Evolutionary conservation across 2,329 filamentous ascomycete genomes (phyloP).

Genomic region (Claviceps sorghi): DNA sequence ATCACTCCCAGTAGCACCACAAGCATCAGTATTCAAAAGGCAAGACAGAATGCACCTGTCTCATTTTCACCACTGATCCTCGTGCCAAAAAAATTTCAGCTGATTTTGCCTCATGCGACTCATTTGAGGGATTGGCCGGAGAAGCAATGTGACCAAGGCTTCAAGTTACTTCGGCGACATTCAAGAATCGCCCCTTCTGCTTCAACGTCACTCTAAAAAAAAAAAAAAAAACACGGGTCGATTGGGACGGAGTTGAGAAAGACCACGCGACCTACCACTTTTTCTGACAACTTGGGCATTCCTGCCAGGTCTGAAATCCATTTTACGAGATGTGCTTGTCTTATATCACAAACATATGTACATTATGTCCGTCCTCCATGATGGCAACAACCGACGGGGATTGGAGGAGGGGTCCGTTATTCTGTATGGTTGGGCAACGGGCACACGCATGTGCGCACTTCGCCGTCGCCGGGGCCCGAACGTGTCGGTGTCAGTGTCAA

Average conservation of each 20-base stretch:
- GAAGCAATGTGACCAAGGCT: background rate
- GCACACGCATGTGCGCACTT: background rate
- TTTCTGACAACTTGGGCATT: background rate
- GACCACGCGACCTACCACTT: background rate
- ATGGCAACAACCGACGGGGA: background rate
- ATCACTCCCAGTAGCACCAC: background rate
- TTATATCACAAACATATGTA: background rate
- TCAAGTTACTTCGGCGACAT: background rate
- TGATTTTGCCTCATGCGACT: background rate
- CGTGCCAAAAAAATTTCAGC: background rate
- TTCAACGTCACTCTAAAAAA: background rate
- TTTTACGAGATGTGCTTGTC: background rate
- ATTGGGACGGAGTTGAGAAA: background rate
- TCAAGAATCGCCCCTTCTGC: background rate
- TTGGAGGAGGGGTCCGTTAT: background rate
- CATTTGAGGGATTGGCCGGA: background rate
- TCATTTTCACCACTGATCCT: background rate
- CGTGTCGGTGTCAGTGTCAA: background rate
- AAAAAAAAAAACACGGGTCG: background rate
- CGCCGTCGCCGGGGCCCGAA: constrained; percentile 1
- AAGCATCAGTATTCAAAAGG: background rate
- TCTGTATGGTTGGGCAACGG: background rate
- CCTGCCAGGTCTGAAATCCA: background rate
- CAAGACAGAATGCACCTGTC: background rate
- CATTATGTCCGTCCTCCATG: background rate